Base-by-base conservation (phyloP, 495 filamentous ascomycete genomes). In the Penicillium lagena region DNA sequence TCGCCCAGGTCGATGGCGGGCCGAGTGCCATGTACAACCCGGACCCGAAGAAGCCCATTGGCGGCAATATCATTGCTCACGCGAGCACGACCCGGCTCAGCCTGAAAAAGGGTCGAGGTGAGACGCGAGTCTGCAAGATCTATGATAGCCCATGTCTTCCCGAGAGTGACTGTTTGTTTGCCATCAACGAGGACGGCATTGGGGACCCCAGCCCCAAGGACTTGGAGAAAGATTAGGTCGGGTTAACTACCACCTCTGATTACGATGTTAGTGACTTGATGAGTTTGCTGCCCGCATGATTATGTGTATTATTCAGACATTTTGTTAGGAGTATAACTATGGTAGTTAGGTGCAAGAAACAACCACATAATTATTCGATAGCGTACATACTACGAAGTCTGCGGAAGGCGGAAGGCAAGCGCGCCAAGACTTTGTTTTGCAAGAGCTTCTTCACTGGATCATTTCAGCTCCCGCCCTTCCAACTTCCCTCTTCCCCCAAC, bases 1-100 rank as follows among this genome's bases (percentile, higher is more conserved):
- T 98, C 30, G 91, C 93, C 29, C 93, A 98, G 63, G 93, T 98
- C 9, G 93, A 98, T 63, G 93, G 94, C 42, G 93, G 93, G 1
- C 89, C 90, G 10, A 89, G 82, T 50, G 78, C 93, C 27, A 98
- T 98, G 93, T 98, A 95, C 72, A 98, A 98, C 51, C 93, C 93
- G 0, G 93, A 98, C 58, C 93, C 93, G 7, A 98, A 98, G 78
- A 98, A 98, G 59, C 93, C 93, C 1, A 96, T 98, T 65, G 93
- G 93, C 42, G 93, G 93, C 50, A 96, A 98, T 63, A 97, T 98
- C 60, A 96, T 98, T 60, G 93, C 93, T 11, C 93, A 98, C 62
- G 89, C 93, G 32, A 93, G 86, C 53, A 98, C 93, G 7, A 98
- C 93, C 9, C 55, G 81, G 42, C 69, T 98, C 52, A 95, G 88